phyloP scores from a whole-genome alignment of 2,329 filamentous ascomycete species.

The Aspergillus cejpii region DNA sequence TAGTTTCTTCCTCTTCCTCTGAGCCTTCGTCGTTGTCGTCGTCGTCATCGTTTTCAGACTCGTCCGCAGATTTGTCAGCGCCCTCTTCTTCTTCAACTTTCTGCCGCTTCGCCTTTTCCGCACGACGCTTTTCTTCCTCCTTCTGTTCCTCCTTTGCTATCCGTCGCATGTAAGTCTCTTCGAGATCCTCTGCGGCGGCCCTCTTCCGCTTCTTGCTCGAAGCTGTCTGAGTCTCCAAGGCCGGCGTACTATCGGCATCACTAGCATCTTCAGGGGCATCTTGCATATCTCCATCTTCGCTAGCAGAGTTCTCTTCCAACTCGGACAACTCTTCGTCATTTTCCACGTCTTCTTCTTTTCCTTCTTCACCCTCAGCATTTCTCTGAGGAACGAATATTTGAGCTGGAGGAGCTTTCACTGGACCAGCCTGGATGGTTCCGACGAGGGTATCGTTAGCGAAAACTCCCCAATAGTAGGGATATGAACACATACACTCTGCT shows the following conservation, averaged over 20 bases:
- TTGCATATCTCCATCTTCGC: slow-evolving; percentile 37
- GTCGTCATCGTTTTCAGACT: slow-evolving; percentile 26
- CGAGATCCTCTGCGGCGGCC: slow-evolving; percentile 43
- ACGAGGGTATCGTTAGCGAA: slow-evolving; percentile 8
- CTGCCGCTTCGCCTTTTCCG: slow-evolving; percentile 35
- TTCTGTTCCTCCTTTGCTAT: slow-evolving; percentile 40
- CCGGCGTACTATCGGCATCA: slow-evolving; percentile 47
- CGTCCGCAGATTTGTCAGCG: slow-evolving; percentile 39
- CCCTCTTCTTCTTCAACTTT: slow-evolving; percentile 46
- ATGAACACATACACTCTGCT: slow-evolving; percentile 57
- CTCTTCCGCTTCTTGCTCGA: slow-evolving; percentile 50
- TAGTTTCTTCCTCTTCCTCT: slow-evolving; percentile 25
- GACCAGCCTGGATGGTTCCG: slow-evolving; percentile 29
- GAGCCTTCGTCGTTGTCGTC: slow-evolving; percentile 32
- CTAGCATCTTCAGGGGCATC: slow-evolving; percentile 39
- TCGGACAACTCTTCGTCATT: slow-evolving; percentile 25
- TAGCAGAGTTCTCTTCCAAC: slow-evolving; percentile 22
- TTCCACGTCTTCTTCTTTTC: slow-evolving; percentile 21
- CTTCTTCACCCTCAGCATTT: slow-evolving; percentile 15
- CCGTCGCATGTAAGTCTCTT: slow-evolving; percentile 41
- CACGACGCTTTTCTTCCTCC: slow-evolving; percentile 29
- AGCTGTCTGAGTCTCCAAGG: slow-evolving; percentile 15
- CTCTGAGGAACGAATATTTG: slow-evolving; percentile 8
- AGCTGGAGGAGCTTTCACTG: slow-evolving; percentile 34
- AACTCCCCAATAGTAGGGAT: background rate